Evolutionary conservation across 225 moss, liverwort and hornwort species (phyloP), one percentile per base, ranked within the genome.

Genomic region (Sphagnum tenellum): DNA sequence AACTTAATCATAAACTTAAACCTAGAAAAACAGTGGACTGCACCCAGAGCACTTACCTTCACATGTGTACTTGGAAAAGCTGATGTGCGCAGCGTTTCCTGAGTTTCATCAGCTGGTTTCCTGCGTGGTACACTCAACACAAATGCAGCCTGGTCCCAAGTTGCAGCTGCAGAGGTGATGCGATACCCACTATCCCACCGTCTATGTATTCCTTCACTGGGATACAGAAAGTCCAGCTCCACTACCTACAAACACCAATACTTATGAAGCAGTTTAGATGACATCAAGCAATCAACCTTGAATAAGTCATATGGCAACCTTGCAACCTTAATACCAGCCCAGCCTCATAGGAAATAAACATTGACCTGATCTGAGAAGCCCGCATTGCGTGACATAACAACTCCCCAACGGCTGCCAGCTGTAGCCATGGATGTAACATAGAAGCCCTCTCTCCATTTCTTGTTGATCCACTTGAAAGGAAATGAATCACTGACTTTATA

Each of bases 351-450:
- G 29, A 29, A 29, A 29, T 29, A 29, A 29, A 29, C 29, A 48
- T 70, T 12, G 14, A 81, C 85, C 78, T 85, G 85, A 52, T 85
- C 85, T 50, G 81, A 78, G 59, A 81, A 85, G 11, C 85, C 85
- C 59, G 85, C 85, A 64, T 85, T 85, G 3, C 85, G 73, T 7
- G 85, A 85, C 85, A 85, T 85, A 44, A 85, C 85, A 46, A 85
- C 85, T 5, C 85, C 85, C 85, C 85, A 85, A 7, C 85, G 85
- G 59, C 81, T 81, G n/a, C 85, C 81, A 10, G 85, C 85, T 61
- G 85, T 85, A 55, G 85, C 85, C 85, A 85, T 85, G 9, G 85
- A 85, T 1, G 85, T 85, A 7, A 85, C 85, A 66, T 81, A 85
- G 59, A 85, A 85, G 5, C 85, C 85, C 69, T 85, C 85, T 52